Evolutionary conservation across 2,329 filamentous ascomycete species (phyloP).

Genomic region (Talaromyces albobiverticillius): DNA sequence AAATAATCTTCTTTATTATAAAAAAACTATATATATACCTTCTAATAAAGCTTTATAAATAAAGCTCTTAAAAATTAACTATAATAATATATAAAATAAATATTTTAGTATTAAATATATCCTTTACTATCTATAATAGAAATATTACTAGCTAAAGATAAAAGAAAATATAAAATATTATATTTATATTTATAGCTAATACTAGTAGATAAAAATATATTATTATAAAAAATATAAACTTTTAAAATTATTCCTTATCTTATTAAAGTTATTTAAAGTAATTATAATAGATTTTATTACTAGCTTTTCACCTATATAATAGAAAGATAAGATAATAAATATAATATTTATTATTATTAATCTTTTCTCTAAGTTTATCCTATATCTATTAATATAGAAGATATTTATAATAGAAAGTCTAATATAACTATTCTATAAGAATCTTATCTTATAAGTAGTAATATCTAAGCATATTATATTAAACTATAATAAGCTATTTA

Average conservation of each 20-base stretch:
- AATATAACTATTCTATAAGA: not conserved
- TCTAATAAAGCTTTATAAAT: not conserved
- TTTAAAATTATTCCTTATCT: not conserved
- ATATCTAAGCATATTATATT: not conserved
- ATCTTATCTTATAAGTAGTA: not conserved
- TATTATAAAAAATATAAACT: not conserved
- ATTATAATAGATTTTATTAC: not conserved
- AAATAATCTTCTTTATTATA: not conserved
- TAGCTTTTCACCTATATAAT: not conserved
- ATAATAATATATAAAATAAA: not conserved
- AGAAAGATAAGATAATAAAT: not conserved
- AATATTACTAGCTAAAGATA: not conserved
- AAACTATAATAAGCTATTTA: not conserved
- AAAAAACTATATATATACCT: not conserved
- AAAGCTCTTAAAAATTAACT: not conserved
- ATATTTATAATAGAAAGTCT: no score
- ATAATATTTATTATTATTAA: not conserved
- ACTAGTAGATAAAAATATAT: not conserved
- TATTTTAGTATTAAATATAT: not conserved
- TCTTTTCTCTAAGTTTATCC: not conserved
- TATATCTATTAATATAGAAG: not conserved
- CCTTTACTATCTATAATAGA: no score
- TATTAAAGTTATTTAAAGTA: not conserved
- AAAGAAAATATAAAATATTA: not conserved
- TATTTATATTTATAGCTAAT: not conserved